phyloP scores from a whole-genome alignment of 1,139 yeast genomes.

The Taiozyma sp. region DNA sequence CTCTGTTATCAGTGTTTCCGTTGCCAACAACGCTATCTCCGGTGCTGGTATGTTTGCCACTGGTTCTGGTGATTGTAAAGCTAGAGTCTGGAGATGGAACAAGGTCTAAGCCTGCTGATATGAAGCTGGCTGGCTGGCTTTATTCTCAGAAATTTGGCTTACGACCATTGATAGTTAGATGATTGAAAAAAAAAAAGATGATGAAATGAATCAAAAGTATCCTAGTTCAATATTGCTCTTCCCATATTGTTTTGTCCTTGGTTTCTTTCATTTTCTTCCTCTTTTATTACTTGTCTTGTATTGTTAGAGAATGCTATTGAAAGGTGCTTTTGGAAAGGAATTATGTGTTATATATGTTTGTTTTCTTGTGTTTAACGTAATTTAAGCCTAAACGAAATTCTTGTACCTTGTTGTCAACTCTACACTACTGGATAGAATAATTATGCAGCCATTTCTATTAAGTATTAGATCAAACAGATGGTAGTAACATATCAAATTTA shows the following conservation, averaged over 20 bases:
- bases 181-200: not conserved
- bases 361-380: not conserved
- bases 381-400: not conserved
- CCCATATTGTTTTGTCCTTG: not conserved
- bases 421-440: not conserved
- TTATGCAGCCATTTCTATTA: not conserved
- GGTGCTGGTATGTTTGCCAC: constrained; percentile 86
- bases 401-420: not conserved
- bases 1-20: constrained; percentile 93
- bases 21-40: constrained; percentile 67
- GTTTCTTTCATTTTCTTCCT: not conserved
- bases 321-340: not conserved
- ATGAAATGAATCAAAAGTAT: not conserved
- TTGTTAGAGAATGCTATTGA: not conserved
- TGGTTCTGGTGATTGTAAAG: constrained; percentile 97
- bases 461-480: not conserved
- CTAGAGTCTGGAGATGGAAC: constrained; percentile 76
- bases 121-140: constrained; percentile 15
- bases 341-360: not conserved
- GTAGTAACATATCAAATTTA: not conserved
- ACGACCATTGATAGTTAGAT: not conserved
- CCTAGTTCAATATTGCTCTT: not conserved
- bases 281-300: not conserved
- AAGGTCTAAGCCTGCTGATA: constrained; percentile 13
- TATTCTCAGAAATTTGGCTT: not conserved